Percentiles rank a stretch among this genome's conserved stretches.
phyloP scores from a whole-genome alignment of 2,329 filamentous ascomycete species.

The Hirsutella rhossiliensis region DNA sequence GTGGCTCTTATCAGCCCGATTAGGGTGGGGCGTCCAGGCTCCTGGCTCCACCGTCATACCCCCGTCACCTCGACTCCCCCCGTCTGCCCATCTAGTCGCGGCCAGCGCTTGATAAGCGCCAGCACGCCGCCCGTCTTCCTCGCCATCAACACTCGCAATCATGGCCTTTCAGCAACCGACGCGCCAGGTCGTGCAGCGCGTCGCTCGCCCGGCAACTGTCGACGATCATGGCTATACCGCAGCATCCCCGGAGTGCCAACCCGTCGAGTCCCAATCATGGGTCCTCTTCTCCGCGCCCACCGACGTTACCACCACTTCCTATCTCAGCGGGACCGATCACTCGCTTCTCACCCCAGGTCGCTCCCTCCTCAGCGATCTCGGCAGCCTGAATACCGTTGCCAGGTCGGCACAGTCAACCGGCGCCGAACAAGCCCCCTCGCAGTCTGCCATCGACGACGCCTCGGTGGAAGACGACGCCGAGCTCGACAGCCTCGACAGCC shows the following conservation, averaged over 20 bases:
- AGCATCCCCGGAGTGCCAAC: slow-evolving; percentile 17
- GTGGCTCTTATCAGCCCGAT: background rate
- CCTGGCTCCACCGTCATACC: background rate
- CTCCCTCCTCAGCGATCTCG: slow-evolving; percentile 69
- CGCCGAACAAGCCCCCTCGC: slow-evolving; percentile 24
- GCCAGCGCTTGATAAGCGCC: background rate
- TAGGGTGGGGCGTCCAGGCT: background rate
- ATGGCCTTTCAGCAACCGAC: slow-evolving; percentile 53
- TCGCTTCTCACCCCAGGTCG: slow-evolving; percentile 53
- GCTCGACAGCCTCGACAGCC: slow-evolving; percentile 86
- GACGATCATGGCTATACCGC: slow-evolving; percentile 12
- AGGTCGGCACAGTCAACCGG: slow-evolving; percentile 43
- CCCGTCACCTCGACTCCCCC: background rate
- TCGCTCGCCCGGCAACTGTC: slow-evolving; percentile 27
- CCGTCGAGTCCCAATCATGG: slow-evolving; percentile 83
- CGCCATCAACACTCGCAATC: background rate
- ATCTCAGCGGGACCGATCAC: slow-evolving; percentile 55
- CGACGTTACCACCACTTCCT: slow-evolving; percentile 49
- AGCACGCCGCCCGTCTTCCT: background rate
- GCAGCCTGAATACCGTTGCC: slow-evolving; percentile 59
- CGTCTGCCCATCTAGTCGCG: background rate
- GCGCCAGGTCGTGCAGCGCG: slow-evolving; percentile 37
- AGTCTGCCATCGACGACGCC: slow-evolving; percentile 24
- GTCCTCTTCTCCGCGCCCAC: slow-evolving; percentile 79
- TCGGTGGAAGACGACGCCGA: slow-evolving; percentile 57